Percentiles rank a stretch among this genome's conserved stretches.
phyloP scores from a whole-genome alignment of 73 alveolate genomes.

The Durusdinium trenchii region DNA sequence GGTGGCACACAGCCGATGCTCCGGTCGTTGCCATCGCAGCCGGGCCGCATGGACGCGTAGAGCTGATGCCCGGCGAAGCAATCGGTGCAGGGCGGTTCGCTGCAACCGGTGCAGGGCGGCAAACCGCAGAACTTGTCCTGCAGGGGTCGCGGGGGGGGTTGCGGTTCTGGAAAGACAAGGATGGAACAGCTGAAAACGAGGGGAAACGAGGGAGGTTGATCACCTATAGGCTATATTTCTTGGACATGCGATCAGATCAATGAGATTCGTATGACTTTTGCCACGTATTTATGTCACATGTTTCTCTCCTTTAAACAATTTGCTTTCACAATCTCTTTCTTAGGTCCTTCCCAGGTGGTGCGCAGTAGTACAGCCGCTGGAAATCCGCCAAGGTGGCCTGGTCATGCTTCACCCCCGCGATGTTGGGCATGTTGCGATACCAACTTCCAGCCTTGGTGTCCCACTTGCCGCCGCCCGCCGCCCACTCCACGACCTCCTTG shows the following conservation, averaged over 20 bases:
- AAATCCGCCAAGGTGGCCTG: constrained; percentile 22
- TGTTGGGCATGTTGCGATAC: constrained; percentile 42
- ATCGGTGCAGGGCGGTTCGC: constrained; percentile 44
- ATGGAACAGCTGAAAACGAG: too few relatives aligned
- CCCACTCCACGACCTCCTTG: constrained; percentile 64
- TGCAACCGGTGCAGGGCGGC: constrained; percentile 58
- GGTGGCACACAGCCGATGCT: constrained; percentile 43
- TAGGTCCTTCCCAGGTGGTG: constrained; percentile 35
- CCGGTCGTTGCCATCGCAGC: constrained; percentile 44
- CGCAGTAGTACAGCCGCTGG: constrained; percentile 54
- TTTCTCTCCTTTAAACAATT: too few relatives aligned
- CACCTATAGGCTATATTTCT: too few relatives aligned
- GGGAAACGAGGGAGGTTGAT: too few relatives aligned
- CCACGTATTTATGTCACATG: too few relatives aligned
- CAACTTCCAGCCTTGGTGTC: constrained; percentile 10
- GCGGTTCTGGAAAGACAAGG: too few relatives aligned
- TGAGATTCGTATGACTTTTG: too few relatives aligned
- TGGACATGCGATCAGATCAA: too few relatives aligned
- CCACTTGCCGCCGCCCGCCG: constrained; percentile 41
- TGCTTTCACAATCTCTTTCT: too few relatives aligned
- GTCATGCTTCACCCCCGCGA: constrained; percentile 17
- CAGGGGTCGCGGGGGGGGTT: too few relatives aligned
- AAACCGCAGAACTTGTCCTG: constrained; percentile 29
- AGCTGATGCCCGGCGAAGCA: constrained; percentile 43
- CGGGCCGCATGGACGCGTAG: constrained; percentile 19